Percentiles rank a stretch among this genome's conserved stretches.
Evolutionary conservation across 2,329 filamentous ascomycete genomes (phyloP).

Genomic region (Myriosclerotinia curreyana): DNA sequence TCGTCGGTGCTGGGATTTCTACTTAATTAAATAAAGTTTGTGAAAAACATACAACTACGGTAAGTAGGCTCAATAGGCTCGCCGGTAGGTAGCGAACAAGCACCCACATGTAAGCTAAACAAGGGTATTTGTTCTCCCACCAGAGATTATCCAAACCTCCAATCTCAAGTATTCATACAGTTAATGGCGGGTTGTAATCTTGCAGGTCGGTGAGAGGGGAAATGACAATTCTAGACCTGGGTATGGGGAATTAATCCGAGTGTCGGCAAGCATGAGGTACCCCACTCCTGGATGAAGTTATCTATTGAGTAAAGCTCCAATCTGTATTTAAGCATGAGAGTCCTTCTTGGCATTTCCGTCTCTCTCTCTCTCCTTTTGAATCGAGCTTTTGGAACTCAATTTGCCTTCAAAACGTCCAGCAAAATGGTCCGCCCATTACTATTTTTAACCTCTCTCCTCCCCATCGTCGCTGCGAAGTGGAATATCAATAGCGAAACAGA

Average conservation of each 20-base stretch:
- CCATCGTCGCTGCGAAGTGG: slow-evolving; percentile 28
- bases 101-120: background rate
- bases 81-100: no score
- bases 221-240: background rate
- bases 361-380: background rate
- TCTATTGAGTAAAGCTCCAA: background rate
- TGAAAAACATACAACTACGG: no score
- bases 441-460: slow-evolving; percentile 15
- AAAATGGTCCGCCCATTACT: slow-evolving; percentile 13
- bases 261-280: background rate
- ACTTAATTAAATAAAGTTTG: no score
- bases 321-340: background rate
- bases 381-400: background rate
- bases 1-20: no score
- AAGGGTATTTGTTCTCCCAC: no score
- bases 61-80: no score
- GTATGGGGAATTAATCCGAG: slow-evolving; percentile 12
- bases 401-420: background rate
- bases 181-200: background rate
- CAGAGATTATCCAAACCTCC: background rate
- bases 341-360: background rate
- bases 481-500: slow-evolving; percentile 30
- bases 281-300: background rate
- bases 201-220: background rate
- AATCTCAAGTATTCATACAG: background rate